phyloP scores from a whole-genome alignment of 345 rosid genomes.

The Acer negundo region DNA sequence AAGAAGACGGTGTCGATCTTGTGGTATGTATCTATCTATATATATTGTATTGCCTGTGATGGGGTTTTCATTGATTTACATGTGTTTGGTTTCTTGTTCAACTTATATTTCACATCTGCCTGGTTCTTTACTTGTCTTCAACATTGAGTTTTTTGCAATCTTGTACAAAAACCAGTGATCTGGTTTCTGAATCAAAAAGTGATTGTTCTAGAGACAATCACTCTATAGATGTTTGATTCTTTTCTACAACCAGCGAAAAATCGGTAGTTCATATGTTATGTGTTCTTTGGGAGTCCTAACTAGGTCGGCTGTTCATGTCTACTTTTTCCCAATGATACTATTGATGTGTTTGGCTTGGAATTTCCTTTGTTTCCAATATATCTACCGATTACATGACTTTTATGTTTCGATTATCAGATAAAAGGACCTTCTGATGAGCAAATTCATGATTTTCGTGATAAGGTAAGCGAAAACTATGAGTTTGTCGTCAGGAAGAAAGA shows the following conservation, averaged over 20 bases:
- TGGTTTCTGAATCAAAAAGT: no score
- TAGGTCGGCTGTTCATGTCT: neutral
- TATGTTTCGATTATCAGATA: constrained; percentile 34
- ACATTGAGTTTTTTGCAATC: no score
- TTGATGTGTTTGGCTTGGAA: neutral
- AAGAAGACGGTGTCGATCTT: constrained; percentile 61
- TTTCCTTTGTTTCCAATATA: neutral
- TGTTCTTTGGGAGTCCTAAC: neutral
- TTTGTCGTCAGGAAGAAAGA: constrained; percentile 63
- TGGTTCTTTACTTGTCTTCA: no score
- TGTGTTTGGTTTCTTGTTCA: neutral
- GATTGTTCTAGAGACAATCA: no score
- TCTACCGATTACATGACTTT: no score
- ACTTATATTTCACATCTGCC: no score
- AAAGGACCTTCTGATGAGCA: constrained; percentile 62
- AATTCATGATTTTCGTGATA: constrained; percentile 61
- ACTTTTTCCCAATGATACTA: no score
- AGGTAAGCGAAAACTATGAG: constrained; percentile 57
- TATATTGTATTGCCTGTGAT: neutral
- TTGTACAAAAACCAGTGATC: no score
- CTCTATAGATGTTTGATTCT: no score
- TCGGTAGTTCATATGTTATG: neutral
- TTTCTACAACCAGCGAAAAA: no score
- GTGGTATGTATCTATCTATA: constrained; percentile 35
- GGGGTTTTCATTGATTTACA: neutral